Evolutionary conservation across 148 eudicot species (phyloP).

Genomic region (Camellia japonica): DNA sequence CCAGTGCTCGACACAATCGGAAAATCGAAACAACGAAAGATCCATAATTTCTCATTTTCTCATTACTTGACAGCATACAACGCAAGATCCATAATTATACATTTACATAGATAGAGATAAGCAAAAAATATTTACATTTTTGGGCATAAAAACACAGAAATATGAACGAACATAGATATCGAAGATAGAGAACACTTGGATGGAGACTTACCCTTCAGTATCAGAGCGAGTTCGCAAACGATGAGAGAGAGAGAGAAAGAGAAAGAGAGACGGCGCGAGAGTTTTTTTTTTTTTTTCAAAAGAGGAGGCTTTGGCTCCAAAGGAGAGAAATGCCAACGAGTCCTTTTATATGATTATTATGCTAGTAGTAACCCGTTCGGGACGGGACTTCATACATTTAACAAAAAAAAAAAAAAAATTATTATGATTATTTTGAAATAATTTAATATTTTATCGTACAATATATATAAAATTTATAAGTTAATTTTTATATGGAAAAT

Average conservation of each 20-base stretch:
- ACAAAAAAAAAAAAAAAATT: too few relatives aligned
- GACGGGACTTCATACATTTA: too few relatives aligned
- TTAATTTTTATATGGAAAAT: too few relatives aligned
- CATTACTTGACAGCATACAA: too few relatives aligned
- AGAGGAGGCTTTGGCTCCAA: conserved; percentile 26
- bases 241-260: background rate
- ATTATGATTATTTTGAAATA: too few relatives aligned
- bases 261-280: background rate
- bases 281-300: conserved; percentile 10
- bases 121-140: background rate
- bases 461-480: too few relatives aligned
- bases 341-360: background rate
- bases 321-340: background rate
- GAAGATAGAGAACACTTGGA: background rate
- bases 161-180: background rate
- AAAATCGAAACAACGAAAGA: background rate
- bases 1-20: background rate
- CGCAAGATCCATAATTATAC: background rate
- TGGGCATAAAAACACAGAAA: background rate
- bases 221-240: background rate
- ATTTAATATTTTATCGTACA: too few relatives aligned
- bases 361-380: too few relatives aligned
- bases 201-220: background rate
- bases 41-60: background rate
- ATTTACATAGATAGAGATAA: background rate